Conservation (phyloP, 2,329 filamentous ascomycete genomes). For the Pseudofabraea citricarpa region DNA sequence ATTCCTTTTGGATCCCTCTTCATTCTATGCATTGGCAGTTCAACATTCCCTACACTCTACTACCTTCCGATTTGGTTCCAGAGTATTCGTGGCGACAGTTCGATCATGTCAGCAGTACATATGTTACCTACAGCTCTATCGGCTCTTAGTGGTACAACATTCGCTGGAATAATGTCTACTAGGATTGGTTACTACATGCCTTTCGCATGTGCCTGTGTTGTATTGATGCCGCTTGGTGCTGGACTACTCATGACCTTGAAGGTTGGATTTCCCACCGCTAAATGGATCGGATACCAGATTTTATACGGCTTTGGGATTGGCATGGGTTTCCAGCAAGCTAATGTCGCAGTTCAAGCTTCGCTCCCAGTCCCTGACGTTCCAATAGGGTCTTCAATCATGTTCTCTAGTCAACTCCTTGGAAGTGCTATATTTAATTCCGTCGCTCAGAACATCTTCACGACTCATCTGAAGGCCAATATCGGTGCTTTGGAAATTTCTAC, state of each 20-base stretch:
- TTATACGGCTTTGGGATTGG: conserved; percentile 17
- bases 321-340: conserved; percentile 14
- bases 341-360: conserved; percentile 14
- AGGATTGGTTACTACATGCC: conserved; percentile 24
- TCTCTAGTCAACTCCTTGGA: conserved; percentile 27
- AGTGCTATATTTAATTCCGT: conserved; percentile 28
- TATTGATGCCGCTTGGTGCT: conserved; percentile 28
- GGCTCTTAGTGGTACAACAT: conserved; percentile 21
- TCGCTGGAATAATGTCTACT: conserved; percentile 24
- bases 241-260: conserved; percentile 33
- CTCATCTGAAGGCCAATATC: conserved; percentile 25
- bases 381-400: conserved; percentile 21
- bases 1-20: conserved; percentile 24
- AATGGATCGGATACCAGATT: conserved; percentile 27
- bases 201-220: conserved; percentile 9
- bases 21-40: conserved; percentile 23
- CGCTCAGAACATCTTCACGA: conserved; percentile 14
- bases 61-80: conserved; percentile 38
- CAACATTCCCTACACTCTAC: conserved; percentile 13
- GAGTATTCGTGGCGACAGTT: conserved; percentile 33
- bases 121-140: conserved; percentile 25
- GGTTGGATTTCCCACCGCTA: conserved; percentile 23
- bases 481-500: conserved; percentile 27
- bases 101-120: conserved; percentile 30
- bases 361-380: conserved; percentile 13